phyloP scores from a whole-genome alignment of 805 yeast genomes.

The Saccharomycopsis guyanensis region DNA sequence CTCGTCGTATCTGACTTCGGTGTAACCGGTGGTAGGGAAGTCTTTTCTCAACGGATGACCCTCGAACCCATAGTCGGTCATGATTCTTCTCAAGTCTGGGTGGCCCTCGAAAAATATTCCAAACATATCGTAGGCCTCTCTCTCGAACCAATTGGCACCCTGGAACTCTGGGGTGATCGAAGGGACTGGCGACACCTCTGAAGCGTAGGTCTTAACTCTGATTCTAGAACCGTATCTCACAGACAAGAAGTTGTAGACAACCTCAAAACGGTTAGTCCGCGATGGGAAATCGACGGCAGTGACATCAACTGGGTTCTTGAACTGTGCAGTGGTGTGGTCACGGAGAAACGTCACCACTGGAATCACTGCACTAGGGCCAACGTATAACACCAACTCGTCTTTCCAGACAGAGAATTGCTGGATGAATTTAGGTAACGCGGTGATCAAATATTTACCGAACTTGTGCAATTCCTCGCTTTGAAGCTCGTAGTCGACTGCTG shows the following conservation, averaged over 20 bases:
- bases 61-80: constrained; percentile 89
- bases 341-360: constrained; percentile 66
- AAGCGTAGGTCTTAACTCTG: constrained; percentile 82
- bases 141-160: constrained; percentile 87
- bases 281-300: constrained; percentile 86
- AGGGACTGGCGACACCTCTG: constrained; percentile 77
- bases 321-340: constrained; percentile 76
- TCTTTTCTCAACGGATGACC: constrained; percentile 90
- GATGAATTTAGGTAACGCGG: constrained; percentile 71
- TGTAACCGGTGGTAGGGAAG: constrained; percentile 88
- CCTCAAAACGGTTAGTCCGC: constrained; percentile 78
- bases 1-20: constrained; percentile 84
- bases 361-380: constrained; percentile 66
- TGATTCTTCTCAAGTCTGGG: constrained; percentile 81
- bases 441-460: constrained; percentile 72
- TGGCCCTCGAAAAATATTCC: constrained; percentile 85
- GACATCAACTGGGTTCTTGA: constrained; percentile 68
- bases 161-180: constrained; percentile 62
- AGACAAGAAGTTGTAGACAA: constrained; percentile 74
- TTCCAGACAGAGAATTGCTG: constrained; percentile 88
- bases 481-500: constrained; percentile 66
- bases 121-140: constrained; percentile 82
- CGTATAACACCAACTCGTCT: constrained; percentile 71
- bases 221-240: constrained; percentile 81
- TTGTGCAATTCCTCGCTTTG: constrained; percentile 66